A percentile compares a stretch with the other conserved stretches of the same genome.
These are phyloP conservation scores for Podospora pseudoanserina DNA, from an alignment of 495 filamentous ascomycete species.

Conservation along the genomic window DNA sequence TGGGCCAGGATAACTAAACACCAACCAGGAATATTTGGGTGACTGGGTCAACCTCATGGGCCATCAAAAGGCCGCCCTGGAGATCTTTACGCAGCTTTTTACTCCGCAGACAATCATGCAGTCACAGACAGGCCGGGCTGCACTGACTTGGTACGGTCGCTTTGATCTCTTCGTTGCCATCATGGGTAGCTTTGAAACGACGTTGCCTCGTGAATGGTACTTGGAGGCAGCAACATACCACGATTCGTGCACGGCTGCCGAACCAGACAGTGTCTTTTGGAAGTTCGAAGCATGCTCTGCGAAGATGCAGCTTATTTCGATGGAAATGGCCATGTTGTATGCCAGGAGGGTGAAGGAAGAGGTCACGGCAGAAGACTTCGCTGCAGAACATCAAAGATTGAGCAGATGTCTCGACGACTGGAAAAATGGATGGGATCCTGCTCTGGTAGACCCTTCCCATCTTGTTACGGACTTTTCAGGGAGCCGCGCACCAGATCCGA, in stretches of 20 bases:
- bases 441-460: conserved; percentile 54
- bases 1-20: background rate
- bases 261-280: conserved; percentile 60
- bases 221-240: conserved; percentile 60
- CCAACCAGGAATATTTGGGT: conserved; percentile 78
- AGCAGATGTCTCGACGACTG: conserved; percentile 51
- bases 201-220: conserved; percentile 80
- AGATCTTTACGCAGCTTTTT: conserved; percentile 72
- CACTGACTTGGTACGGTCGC: conserved; percentile 82
- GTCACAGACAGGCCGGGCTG: conserved; percentile 61
- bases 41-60: conserved; percentile 91
- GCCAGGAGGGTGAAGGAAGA: conserved; percentile 62
- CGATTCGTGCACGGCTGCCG: conserved; percentile 49
- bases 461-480: conserved; percentile 58
- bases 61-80: conserved; percentile 85
- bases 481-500: conserved; percentile 45
- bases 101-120: conserved; percentile 73
- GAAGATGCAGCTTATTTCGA: conserved; percentile 66
- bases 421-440: conserved; percentile 54
- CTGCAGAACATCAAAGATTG: conserved; percentile 56
- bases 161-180: conserved; percentile 84
- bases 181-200: conserved; percentile 71
- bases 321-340: conserved; percentile 77
- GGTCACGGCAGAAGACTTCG: conserved; percentile 63
- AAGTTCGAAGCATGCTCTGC: conserved; percentile 64